Conservation (phyloP, 192 early-diverging fungal genomes). For the Backusella tuberculispora region DNA sequence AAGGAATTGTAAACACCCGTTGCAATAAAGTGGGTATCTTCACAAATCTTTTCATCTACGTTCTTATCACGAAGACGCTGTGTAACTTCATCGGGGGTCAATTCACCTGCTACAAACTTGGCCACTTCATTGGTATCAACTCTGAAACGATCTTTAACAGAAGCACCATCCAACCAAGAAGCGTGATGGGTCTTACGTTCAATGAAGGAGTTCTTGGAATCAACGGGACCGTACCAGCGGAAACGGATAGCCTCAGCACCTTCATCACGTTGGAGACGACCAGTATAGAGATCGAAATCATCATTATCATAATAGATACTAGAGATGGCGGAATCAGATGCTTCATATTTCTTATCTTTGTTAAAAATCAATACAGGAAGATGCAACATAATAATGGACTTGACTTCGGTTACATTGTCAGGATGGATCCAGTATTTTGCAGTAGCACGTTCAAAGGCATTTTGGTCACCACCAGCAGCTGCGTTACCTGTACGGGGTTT, state of each 20-base stretch:
- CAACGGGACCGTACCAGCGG: slow-evolving; percentile 42
- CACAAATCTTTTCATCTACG: slow-evolving; percentile 66
- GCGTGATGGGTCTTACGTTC: slow-evolving; percentile 46
- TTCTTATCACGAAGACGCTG: slow-evolving; percentile 62
- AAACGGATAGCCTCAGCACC: slow-evolving; percentile 47
- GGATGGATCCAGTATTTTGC: slow-evolving; percentile 53
- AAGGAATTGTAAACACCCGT: slow-evolving; percentile 35
- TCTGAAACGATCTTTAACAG: slow-evolving; percentile 43
- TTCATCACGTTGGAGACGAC: slow-evolving; percentile 42
- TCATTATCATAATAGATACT: slow-evolving; percentile 44
- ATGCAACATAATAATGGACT: slow-evolving; percentile 44
- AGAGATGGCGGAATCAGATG: slow-evolving; percentile 40
- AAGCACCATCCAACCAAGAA: slow-evolving; percentile 40
- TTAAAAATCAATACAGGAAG: slow-evolving; percentile 53
- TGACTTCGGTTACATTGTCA: slow-evolving; percentile 47
- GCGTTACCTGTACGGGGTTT: slow-evolving; percentile 40
- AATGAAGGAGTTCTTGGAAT: slow-evolving; percentile 35
- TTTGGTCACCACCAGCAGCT: slow-evolving; percentile 45
- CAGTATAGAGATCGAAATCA: slow-evolving; percentile 44
- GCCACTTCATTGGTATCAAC: slow-evolving; percentile 30
- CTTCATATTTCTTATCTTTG: slow-evolving; percentile 49
- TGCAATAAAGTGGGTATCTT: slow-evolving; percentile 54
- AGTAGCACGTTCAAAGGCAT: slow-evolving; percentile 80
- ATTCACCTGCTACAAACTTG: slow-evolving; percentile 26
- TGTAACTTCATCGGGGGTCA: slow-evolving; percentile 61